Conservation (phyloP, 2,329 filamentous ascomycete species). For the Ophiosphaerella herpotricha region DNA sequence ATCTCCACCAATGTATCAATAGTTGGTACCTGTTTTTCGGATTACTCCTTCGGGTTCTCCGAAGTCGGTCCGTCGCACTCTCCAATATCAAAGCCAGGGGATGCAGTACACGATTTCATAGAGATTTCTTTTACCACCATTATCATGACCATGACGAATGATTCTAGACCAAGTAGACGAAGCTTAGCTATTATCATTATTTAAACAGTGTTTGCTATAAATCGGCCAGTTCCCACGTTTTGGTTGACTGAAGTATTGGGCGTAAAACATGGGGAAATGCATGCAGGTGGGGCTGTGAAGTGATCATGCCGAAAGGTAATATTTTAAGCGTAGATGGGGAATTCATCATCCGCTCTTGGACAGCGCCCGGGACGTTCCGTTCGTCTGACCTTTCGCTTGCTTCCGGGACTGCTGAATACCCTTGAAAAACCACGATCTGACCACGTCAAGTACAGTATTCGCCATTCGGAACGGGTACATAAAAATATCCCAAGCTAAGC, state of each 20-base stretch:
- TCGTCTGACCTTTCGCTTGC: slow-evolving; percentile 26
- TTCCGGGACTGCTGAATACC: slow-evolving; percentile 29
- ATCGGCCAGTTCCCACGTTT: too few species aligned
- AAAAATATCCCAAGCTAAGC: slow-evolving; percentile 32
- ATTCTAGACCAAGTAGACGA: too few species aligned
- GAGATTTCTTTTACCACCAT: too few species aligned
- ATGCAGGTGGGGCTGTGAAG: neutral
- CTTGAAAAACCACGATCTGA: slow-evolving; percentile 27
- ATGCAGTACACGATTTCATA: too few species aligned
- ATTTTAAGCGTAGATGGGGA: slow-evolving; percentile 7
- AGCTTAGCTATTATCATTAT: too few species aligned
- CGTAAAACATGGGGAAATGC: neutral
- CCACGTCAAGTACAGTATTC: slow-evolving; percentile 11
- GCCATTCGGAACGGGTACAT: slow-evolving; percentile 38
- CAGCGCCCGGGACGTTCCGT: slow-evolving; percentile 36
- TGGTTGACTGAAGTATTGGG: too few species aligned
- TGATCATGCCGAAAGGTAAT: neutral
- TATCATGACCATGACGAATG: too few species aligned
- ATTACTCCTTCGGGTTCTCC: neutral
- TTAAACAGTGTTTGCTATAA: too few species aligned
- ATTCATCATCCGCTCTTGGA: slow-evolving; percentile 31
- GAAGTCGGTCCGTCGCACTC: too few species aligned
- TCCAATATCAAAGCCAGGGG: too few species aligned
- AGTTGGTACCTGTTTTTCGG: slow-evolving; percentile 1
- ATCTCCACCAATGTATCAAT: neutral